Evolutionary conservation across 805 yeast species (phyloP), one percentile per base, ranked within the genome.

Genomic region (Zygoascus biomembranicola): DNA sequence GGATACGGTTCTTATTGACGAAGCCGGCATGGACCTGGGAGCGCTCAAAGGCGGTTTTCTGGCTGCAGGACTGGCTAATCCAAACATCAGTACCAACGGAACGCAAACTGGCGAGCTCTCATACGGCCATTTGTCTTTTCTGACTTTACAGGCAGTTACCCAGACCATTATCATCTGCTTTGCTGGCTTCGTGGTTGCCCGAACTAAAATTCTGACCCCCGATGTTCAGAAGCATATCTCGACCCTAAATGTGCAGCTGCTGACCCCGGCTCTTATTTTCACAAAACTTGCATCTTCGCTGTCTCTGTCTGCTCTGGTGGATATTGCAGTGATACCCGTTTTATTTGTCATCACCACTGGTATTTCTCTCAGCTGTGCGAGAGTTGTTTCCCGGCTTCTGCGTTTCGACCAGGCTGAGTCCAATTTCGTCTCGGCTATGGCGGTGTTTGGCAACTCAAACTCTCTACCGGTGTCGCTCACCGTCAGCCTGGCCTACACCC

Each of bases 371-470:
- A 23, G 71, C 9, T 81, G 89, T 37, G 86, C 96, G 6, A 70
- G 72, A 32, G 31, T 79, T 20, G 77, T 82, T 43, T 73, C 88
- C 2, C 66, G 69, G 13, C 58, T 81, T 44, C 66, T 90, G 57
- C 63, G 69, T 8, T 72, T 94, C 61, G 86, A 86, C 61, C 79
- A 73, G 49, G 80, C 87, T 13, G 97, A 94, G 69, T 66, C 87
- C 2, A 90, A 92, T 70, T 92, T 88, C 63, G 97, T 94, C 49
- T 85, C 95, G 20, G 98, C 97, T 1, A 94, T 94, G 95, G 89
- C 94, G 2, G 96, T 90, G 5, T 92, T 92, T 70, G 98, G 97
- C 51, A 94, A 92, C 70, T 88, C 96, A 45, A 92, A 92, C 73
- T 87, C 96, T 10, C 77, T 92, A 53, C 98, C 99, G 0, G 98